A percentile compares a stretch with the other conserved stretches of the same genome.
Evolutionary conservation across 2,329 filamentous ascomycete species (phyloP).

Genomic region (Neofusicoccum sp.): DNA sequence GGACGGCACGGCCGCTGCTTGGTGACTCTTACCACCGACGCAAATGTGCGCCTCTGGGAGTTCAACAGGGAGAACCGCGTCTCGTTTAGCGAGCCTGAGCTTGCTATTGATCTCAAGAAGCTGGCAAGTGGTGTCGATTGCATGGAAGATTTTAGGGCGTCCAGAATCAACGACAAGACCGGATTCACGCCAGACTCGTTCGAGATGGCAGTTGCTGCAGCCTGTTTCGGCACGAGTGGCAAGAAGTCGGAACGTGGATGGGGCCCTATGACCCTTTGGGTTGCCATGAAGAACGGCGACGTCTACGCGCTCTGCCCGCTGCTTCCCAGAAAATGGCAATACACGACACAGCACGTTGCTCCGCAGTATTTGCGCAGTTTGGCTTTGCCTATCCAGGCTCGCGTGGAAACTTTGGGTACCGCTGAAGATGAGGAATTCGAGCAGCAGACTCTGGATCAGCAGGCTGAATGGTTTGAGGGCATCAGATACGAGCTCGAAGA

Average conservation of each 20-base stretch:
- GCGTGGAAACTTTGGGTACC: constrained; percentile 40
- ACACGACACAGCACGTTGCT: constrained; percentile 27
- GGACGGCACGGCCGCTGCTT: constrained; percentile 78
- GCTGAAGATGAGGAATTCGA: constrained; percentile 45
- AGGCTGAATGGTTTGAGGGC: constrained; percentile 57
- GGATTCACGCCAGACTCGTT: constrained; percentile 85
- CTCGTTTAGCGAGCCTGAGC: constrained; percentile 79
- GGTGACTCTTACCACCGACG: constrained; percentile 85
- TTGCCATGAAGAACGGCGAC: constrained; percentile 92
- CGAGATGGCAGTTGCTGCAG: constrained; percentile 91
- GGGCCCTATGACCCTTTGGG: constrained; percentile 94
- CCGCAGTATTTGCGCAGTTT: constrained; percentile 16
- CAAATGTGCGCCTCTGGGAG: constrained; percentile 88
- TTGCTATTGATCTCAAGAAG: constrained; percentile 86
- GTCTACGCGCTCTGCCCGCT: constrained; percentile 91
- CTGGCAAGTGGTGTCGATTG: constrained; percentile 78
- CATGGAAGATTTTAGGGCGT: constrained; percentile 80
- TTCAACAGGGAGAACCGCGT: constrained; percentile 78
- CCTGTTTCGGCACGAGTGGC: constrained; percentile 76
- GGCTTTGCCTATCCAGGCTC: constrained; percentile 43
- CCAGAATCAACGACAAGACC: constrained; percentile 69
- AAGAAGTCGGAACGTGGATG: constrained; percentile 64
- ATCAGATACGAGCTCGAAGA: constrained; percentile 47
- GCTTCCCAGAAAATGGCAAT: constrained; percentile 81
- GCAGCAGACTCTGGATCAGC: constrained; percentile 48